Conservation (phyloP, 2,329 filamentous ascomycete genomes). For the Endoconidiophora laricicola region DNA sequence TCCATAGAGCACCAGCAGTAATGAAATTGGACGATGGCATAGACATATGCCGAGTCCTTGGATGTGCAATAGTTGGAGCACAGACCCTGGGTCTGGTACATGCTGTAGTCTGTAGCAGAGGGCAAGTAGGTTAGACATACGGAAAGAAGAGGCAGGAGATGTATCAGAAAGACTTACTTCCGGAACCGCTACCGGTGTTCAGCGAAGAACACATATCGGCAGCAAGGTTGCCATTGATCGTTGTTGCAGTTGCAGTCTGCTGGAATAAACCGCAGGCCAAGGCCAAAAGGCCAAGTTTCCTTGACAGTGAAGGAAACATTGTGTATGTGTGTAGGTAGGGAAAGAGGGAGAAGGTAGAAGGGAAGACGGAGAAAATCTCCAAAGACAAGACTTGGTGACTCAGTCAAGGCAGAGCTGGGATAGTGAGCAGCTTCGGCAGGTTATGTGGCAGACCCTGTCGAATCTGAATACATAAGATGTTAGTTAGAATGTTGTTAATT, state of each 20-base stretch:
- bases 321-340: background rate
- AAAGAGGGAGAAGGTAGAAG: background rate
- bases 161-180: constrained; percentile 24
- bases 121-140: background rate
- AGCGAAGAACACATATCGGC: constrained; percentile 16
- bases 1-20: constrained; percentile 64
- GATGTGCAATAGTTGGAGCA: constrained; percentile 43
- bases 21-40: constrained; percentile 47
- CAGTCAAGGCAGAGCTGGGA: no score
- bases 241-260: background rate
- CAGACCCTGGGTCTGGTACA: constrained; percentile 52
- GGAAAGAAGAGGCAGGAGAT: constrained; percentile 2
- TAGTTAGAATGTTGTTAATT: background rate
- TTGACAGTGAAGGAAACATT: constrained; percentile 1
- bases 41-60: constrained; percentile 33
- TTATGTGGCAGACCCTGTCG: no score
- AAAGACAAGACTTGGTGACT: no score
- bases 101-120: constrained; percentile 29
- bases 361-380: background rate
- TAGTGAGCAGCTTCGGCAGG: no score
- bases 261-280: background rate
- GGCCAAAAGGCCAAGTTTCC: constrained; percentile 1
- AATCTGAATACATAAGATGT: no score
- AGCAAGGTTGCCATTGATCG: constrained; percentile 10
- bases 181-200: constrained; percentile 23